These are phyloP conservation scores for Cenchrus americanus DNA, from an alignment of 176 grass and related monocot genomes.

Conservation along the genomic window DNA sequence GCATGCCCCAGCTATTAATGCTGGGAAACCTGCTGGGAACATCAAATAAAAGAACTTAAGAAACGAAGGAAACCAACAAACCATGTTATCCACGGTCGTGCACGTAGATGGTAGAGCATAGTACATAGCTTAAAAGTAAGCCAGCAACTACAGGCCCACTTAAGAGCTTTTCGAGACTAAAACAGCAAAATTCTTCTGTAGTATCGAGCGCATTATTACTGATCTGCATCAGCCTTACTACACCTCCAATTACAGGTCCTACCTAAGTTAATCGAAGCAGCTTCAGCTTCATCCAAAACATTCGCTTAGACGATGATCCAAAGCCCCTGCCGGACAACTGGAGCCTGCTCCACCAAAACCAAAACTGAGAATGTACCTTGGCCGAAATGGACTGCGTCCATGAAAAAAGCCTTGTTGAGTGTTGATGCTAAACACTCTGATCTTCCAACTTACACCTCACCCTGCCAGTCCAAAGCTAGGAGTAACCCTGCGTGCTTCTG, in stretches of 20 bases:
- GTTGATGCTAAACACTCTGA: neutral
- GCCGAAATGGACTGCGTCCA: constrained; percentile 3
- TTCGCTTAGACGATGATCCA: constrained; percentile 39
- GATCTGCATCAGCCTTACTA: constrained; percentile 23
- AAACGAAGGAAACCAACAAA: neutral
- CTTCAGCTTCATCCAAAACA: neutral
- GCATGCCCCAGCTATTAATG: neutral
- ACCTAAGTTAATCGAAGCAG: constrained; percentile 40
- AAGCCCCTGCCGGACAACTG: constrained; percentile 23
- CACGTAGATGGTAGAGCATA: neutral
- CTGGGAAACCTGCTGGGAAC: too few relatives aligned
- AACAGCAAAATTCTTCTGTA: constrained; percentile 9
- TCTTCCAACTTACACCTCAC: constrained; percentile 33
- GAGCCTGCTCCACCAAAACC: constrained; percentile 28
- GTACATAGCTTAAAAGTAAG: neutral
- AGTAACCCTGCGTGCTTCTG: neutral
- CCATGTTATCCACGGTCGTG: too few relatives aligned
- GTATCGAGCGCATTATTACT: constrained; percentile 21
- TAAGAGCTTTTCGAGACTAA: neutral
- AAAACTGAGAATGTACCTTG: constrained; percentile 20
- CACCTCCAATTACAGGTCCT: constrained; percentile 43
- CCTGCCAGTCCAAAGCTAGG: constrained; percentile 7
- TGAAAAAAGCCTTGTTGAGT: constrained; percentile 16
- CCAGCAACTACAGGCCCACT: neutral
- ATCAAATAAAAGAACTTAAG: too few relatives aligned